phyloP scores from a whole-genome alignment of 441 rosid genomes.

The Brassica hybrid region DNA sequence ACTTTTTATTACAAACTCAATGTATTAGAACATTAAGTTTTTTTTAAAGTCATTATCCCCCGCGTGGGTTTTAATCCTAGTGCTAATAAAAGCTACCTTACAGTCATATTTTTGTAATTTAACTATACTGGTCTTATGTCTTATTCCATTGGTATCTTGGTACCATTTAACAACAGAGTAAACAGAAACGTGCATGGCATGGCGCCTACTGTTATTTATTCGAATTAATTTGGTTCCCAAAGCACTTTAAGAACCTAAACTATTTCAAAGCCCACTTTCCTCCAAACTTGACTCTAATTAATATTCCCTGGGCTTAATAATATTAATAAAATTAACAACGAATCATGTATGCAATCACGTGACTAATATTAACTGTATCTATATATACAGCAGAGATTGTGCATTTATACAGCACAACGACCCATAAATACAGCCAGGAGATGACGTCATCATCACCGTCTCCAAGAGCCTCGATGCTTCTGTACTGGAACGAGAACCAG shows the following conservation, averaged over 20 bases:
- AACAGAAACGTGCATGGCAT: slow-evolving; percentile 21
- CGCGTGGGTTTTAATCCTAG: too few species aligned
- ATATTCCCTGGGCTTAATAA: not conserved
- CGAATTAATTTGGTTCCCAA: not conserved
- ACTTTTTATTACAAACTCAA: too few species aligned
- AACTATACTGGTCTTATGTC: not conserved
- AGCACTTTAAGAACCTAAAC: not conserved
- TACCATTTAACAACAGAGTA: not conserved
- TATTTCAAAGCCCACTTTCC: not conserved
- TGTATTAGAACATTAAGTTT: too few species aligned
- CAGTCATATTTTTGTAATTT: not conserved
- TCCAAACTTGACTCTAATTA: slow-evolving; percentile 21
- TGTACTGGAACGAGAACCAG: slow-evolving; percentile 61
- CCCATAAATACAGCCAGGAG: not conserved
- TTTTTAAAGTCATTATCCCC: too few species aligned
- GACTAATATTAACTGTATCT: too few species aligned
- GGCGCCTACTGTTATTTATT: not conserved
- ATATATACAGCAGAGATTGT: not conserved
- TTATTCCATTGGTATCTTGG: not conserved
- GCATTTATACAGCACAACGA: slow-evolving; percentile 5
- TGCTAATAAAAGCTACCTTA: not conserved
- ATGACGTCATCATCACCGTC: slow-evolving; percentile 44
- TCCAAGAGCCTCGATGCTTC: slow-evolving; percentile 29
- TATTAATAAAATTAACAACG: too few species aligned
- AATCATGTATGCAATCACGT: too few species aligned